A percentile compares a stretch with the other conserved stretches of the same genome.
Evolutionary conservation across 1,284 basidiomycete species (phyloP).

Genomic region (Mycena sp.): DNA sequence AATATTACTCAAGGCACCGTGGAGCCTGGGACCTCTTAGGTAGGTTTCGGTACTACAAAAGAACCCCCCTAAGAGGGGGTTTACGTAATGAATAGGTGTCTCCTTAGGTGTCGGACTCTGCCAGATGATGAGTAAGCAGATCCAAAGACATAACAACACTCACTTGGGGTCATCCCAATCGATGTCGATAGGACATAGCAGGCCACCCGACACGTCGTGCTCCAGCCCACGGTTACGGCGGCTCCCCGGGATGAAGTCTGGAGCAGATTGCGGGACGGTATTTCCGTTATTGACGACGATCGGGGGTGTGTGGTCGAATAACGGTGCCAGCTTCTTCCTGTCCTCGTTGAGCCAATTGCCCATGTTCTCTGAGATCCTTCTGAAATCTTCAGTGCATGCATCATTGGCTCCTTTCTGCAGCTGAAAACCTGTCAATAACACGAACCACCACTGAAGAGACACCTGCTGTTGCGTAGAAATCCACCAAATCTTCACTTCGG

Average conservation of each 20-base stretch:
- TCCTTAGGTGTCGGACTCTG: no score
- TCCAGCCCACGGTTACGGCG: background rate
- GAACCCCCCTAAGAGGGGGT: no score
- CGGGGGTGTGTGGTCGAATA: slow-evolving; percentile 4
- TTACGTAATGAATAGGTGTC: no score
- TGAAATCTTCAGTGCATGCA: background rate
- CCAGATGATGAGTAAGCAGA: background rate
- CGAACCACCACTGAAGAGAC: background rate
- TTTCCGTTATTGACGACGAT: background rate
- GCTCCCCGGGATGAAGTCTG: background rate
- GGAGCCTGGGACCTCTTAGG: no score
- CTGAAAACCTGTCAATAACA: background rate
- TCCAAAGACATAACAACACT: background rate
- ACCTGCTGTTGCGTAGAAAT: background rate
- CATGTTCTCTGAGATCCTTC: background rate
- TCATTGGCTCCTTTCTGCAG: slow-evolving; percentile 14
- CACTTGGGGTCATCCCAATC: slow-evolving; percentile 1
- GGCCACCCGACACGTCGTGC: background rate
- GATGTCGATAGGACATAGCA: background rate
- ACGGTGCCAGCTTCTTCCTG: background rate
- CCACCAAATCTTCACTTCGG: background rate
- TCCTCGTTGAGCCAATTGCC: slow-evolving; percentile 3
- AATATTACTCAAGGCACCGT: no score
- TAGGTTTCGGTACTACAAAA: no score
- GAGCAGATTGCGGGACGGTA: background rate